These are phyloP conservation scores for Orobanche coerulescens DNA, from an alignment of 257 asterid species.

Conservation along the genomic window DNA sequence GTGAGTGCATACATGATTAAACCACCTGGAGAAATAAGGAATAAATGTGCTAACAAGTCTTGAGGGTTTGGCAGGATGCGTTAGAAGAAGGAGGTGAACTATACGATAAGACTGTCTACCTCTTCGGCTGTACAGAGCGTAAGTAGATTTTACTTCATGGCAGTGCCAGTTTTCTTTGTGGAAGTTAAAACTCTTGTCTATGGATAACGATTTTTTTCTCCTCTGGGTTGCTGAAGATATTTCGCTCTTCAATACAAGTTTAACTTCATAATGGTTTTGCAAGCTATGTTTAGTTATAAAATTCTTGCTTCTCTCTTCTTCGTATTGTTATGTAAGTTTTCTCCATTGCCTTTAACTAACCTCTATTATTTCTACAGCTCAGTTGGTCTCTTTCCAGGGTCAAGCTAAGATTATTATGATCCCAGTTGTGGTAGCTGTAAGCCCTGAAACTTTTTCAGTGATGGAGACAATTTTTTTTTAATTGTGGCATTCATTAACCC, in stretches of 20 bases:
- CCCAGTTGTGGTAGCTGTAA: constrained; percentile 77
- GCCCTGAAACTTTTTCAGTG: constrained; percentile 18
- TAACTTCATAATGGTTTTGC: not conserved
- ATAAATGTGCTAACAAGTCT: constrained; percentile 14
- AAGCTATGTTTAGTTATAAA: not conserved
- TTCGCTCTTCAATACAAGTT: not conserved
- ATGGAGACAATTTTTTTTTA: not conserved
- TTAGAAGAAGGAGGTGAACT: constrained; percentile 89
- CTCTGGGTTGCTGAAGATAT: not conserved
- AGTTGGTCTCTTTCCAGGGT: constrained; percentile 45
- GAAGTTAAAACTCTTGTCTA: not conserved
- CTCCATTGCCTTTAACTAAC: not conserved
- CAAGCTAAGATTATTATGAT: constrained; percentile 49
- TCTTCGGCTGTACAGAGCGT: constrained; percentile 92
- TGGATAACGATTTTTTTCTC: constrained; percentile 2
- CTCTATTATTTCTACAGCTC: constrained; percentile 45
- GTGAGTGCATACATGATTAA: not conserved
- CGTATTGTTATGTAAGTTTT: not conserved
- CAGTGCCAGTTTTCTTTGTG: not conserved
- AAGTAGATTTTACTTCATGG: constrained; percentile 30
- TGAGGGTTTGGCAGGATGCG: constrained; percentile 52
- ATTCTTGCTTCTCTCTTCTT: not conserved
- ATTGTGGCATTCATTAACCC: not conserved
- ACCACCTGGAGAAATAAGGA: not conserved
- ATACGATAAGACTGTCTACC: constrained; percentile 60